Conservation (phyloP, 495 filamentous ascomycete genomes). For the Ramalina intermedia region DNA sequence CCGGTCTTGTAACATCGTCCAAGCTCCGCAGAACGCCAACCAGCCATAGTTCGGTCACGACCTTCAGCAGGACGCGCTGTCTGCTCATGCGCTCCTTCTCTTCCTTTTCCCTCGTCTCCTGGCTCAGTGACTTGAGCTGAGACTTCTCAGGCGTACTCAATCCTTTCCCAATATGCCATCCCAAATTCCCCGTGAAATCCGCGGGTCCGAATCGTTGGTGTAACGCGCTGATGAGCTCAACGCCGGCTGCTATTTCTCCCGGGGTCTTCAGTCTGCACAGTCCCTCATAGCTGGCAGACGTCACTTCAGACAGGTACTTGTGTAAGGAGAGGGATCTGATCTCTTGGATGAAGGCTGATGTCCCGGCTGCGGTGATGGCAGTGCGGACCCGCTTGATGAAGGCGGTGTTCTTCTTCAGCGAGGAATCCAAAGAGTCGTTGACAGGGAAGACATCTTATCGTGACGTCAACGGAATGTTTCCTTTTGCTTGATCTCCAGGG, state of each 20-base stretch:
- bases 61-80: slow-evolving; percentile 72
- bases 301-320: slow-evolving; percentile 95
- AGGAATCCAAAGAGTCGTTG: slow-evolving; percentile 75
- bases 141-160: slow-evolving; percentile 85
- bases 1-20: slow-evolving; percentile 75
- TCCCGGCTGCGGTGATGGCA: slow-evolving; percentile 62
- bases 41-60: slow-evolving; percentile 94
- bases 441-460: slow-evolving; percentile 63
- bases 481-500: slow-evolving; percentile 1
- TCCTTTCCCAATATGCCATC: slow-evolving; percentile 84
- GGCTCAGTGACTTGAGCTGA: slow-evolving; percentile 59
- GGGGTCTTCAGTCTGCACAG: slow-evolving; percentile 81
- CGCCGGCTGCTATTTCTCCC: slow-evolving; percentile 77
- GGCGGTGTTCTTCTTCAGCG: slow-evolving; percentile 96
- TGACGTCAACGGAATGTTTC: slow-evolving; percentile 9
- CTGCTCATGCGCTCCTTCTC: slow-evolving; percentile 84
- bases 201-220: slow-evolving; percentile 88
- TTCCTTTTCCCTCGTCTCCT: slow-evolving; percentile 81
- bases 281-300: slow-evolving; percentile 95
- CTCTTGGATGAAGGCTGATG: slow-evolving; percentile 76
- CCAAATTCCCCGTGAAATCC: slow-evolving; percentile 84
- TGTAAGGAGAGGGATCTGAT: slow-evolving; percentile 84
- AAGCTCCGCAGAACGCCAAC: slow-evolving; percentile 74
- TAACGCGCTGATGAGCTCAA: slow-evolving; percentile 84
- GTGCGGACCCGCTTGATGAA: slow-evolving; percentile 96